phyloP scores from a whole-genome alignment of 1,139 yeast species.

The Candida pseudoviswanathii region DNA sequence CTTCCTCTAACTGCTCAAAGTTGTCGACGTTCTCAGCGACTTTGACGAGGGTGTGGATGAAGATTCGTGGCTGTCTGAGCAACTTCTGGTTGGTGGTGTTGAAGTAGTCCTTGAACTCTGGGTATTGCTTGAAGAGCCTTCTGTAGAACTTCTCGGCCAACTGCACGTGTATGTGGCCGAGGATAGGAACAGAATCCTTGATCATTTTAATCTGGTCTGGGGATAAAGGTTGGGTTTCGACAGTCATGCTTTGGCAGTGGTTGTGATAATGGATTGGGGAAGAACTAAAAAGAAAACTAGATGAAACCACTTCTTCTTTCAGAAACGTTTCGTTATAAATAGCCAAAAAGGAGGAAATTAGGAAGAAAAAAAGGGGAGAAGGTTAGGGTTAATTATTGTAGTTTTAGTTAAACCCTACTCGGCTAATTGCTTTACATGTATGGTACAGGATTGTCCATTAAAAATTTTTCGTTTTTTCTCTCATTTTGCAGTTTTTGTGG shows the following conservation, averaged over 20 bases:
- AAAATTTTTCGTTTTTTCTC: too few species aligned
- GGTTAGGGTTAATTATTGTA: too few species aligned
- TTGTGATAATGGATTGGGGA: neutral
- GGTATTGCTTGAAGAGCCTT: constrained; percentile 54
- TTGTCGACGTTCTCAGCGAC: constrained; percentile 69
- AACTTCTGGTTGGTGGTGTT: constrained; percentile 59
- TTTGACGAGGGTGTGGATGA: constrained; percentile 61
- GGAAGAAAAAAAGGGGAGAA: too few species aligned
- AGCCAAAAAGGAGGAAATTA: too few species aligned
- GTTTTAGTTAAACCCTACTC: too few species aligned
- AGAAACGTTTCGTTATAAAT: too few species aligned
- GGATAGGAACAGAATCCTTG: constrained; percentile 59
- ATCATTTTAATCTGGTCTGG: constrained; percentile 40
- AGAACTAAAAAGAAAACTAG: too few species aligned
- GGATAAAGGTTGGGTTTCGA: constrained; percentile 23
- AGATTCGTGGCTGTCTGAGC: constrained; percentile 62
- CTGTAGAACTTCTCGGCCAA: constrained; percentile 58
- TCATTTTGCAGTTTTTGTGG: too few species aligned
- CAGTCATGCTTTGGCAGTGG: neutral
- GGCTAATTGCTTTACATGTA: too few species aligned
- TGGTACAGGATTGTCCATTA: too few species aligned
- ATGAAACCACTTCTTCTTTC: too few species aligned
- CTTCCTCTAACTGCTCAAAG: constrained; percentile 50
- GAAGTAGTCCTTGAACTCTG: constrained; percentile 58
- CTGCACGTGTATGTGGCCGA: constrained; percentile 56